Evolutionary conservation across 2,329 filamentous ascomycete species (phyloP), one percentile per base, ranked within the genome.

Genomic region (Cladophialophora yegresii): DNA sequence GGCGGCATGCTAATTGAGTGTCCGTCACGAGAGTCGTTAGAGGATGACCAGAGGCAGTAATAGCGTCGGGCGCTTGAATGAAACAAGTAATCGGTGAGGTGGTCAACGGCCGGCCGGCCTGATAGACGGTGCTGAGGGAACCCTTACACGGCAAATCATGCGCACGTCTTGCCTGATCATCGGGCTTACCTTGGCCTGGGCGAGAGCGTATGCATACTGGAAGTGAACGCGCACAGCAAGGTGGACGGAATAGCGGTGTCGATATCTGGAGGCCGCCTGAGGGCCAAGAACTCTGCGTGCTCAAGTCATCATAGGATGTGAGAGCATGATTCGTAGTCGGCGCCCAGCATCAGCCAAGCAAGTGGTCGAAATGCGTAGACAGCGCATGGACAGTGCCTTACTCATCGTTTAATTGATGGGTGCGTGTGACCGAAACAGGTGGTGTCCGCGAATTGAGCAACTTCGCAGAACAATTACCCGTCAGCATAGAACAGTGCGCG

Each of bases 381-480:
- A 58, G 20, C 7, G 45, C 23, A 28, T 33, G 20, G 20, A 22
- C 30, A 58, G 22, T 16, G 54, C 36, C 40, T 23, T 28, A 57
- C 22, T 57, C 16, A 43, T 57, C 54, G 5, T 12, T 43, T 57
- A 8, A 16, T 22, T 57, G 8, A 16, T 22, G 23, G 20, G 20
- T 49, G 40, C 36, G 55, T 58, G 49, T 58, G 49, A 49, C 55
- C 55, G 40, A 20, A 49, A 58, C 26, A 5, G 57, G 45, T 51
- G 47, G 13, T 40, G 28, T 51, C 26, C 32, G 43, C 4, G n/a
- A 10, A 4, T n/a, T 50, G 30, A 51, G 47, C 9, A 28, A 28
- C 33, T 40, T n/a, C 57, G 43, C 28, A 40, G n/a, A 59, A 59
- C 57, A 53, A 59, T 59, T 59, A 59, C 13, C 57, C 57, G 47